Base-by-base conservation (phyloP, 2,329 filamentous ascomycete species). In the Neofusicoccum kwambonambiense region DNA sequence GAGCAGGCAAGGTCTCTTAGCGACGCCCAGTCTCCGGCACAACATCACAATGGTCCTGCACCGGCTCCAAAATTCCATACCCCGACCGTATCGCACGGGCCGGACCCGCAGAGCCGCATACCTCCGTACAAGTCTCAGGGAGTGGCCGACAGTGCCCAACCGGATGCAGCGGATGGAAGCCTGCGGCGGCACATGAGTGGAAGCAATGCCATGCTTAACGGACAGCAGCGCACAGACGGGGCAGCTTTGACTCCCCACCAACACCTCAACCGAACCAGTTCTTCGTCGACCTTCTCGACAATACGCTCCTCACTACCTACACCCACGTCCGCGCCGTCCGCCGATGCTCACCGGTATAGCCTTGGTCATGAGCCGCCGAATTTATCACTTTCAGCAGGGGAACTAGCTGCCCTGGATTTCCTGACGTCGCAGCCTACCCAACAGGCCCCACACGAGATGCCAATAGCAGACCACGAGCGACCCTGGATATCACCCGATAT, bases 281-380 rank as follows among this genome's bases (percentile, higher is more conserved):
- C 56, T 22, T 60, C 56, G 5, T 60, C 56, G n/a, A 47, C 56
- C 41, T 64, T 19, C 49, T 54, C 61, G 17, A 64, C 50, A 22
- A 51, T 62, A 37, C 60, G 49, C 13, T 62, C 60, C 2, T 39
- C 52, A 4, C 8, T 64, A 37, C 44, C 62, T 4, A 64, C 51
- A 11, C 51, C 62, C 15, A 39, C 44, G 13, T 58, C 62, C 17
- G 51, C 37, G 15, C 62, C 62, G 9, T 19, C 62, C 12, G 34
- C 37, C 2, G 68, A 69, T 19, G 42, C 67, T 8, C 69, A 69
- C 64, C 67, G 67, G 2, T 65, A 67, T 31, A 65, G 66, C 42
- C 52, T 51, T 11, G 49, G 64, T 3, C 31, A 64, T 13, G 45
- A 52, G n/a, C 22, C 56, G 17, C 27, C 56, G 6, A 42, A 35